Conservation (phyloP, 331 rosid species). For the Quercus tomentella region DNA sequence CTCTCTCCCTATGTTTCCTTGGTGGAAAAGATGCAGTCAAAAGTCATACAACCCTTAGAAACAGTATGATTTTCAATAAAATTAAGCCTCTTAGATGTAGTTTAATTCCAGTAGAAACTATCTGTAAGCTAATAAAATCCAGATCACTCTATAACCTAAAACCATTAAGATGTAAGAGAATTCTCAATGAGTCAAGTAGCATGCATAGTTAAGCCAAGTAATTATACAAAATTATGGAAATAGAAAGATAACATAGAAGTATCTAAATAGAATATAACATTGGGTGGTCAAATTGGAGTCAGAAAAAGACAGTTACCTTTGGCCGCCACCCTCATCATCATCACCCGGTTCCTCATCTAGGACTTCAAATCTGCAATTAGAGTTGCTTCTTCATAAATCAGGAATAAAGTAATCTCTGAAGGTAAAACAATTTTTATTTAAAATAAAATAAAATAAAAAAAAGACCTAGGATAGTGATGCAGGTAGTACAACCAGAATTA, state of each 20-base stretch:
- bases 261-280: not conserved
- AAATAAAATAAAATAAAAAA: too few species aligned
- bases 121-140: not conserved
- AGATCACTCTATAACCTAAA: not conserved
- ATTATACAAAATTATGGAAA: not conserved
- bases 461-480: too few species aligned
- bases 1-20: too few species aligned
- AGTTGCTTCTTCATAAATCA: not conserved
- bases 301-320: constrained; percentile 42
- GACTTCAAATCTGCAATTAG: constrained; percentile 71
- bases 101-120: not conserved
- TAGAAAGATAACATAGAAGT: not conserved
- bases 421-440: not conserved
- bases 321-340: constrained; percentile 87
- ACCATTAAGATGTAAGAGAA: not conserved
- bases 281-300: not conserved
- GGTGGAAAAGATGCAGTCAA: not conserved
- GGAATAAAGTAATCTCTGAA: not conserved
- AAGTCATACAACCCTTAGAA: not conserved
- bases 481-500: too few species aligned
- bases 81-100: not conserved
- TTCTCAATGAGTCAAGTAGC: not conserved
- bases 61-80: not conserved
- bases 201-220: not conserved
- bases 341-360: constrained; percentile 98